Percentiles rank a stretch among this genome's conserved stretches.
Evolutionary conservation across 2,329 filamentous ascomycete genomes (phyloP).

Genomic region (Paecilomyces variotii): DNA sequence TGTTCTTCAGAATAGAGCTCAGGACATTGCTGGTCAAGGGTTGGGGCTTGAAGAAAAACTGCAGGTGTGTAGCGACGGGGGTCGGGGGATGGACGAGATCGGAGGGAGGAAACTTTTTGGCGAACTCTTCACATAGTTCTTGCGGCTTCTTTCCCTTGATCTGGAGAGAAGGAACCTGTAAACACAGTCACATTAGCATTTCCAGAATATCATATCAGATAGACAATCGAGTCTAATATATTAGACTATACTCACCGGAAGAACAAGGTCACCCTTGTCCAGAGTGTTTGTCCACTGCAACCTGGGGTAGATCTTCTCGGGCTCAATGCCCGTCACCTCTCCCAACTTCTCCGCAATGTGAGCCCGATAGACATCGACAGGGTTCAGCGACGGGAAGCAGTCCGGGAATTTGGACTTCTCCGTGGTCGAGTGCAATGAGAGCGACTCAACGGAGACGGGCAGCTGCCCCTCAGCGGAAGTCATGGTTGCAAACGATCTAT

Average conservation of each 20-base stretch:
- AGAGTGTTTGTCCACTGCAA: slow-evolving; percentile 38
- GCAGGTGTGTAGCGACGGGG: slow-evolving; percentile 51
- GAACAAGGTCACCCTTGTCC: slow-evolving; percentile 39
- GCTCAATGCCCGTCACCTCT: slow-evolving; percentile 29
- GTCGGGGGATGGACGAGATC: slow-evolving; percentile 50
- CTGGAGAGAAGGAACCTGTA: slow-evolving; percentile 34
- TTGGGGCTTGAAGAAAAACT: slow-evolving; percentile 57
- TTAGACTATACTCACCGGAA: slow-evolving; percentile 27
- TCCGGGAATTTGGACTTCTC: slow-evolving; percentile 32
- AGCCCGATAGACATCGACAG: slow-evolving; percentile 39
- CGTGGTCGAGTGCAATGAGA: slow-evolving; percentile 32
- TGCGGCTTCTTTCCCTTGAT: slow-evolving; percentile 52
- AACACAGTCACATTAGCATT: background rate
- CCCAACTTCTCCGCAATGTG: slow-evolving; percentile 37
- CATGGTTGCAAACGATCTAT: slow-evolving; percentile 19
- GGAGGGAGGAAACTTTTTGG: slow-evolving; percentile 49
- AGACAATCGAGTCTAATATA: background rate
- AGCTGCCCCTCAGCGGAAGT: slow-evolving; percentile 22
- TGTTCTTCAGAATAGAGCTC: slow-evolving; percentile 51
- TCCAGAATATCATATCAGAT: background rate
- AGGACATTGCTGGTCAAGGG: slow-evolving; percentile 51
- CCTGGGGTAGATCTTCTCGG: slow-evolving; percentile 30
- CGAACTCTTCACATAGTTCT: slow-evolving; percentile 49
- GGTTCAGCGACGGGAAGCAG: slow-evolving; percentile 39
- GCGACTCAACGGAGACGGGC: slow-evolving; percentile 27